Conservation (phyloP, 345 rosid genomes). For the Mallotus nudiflorus region DNA sequence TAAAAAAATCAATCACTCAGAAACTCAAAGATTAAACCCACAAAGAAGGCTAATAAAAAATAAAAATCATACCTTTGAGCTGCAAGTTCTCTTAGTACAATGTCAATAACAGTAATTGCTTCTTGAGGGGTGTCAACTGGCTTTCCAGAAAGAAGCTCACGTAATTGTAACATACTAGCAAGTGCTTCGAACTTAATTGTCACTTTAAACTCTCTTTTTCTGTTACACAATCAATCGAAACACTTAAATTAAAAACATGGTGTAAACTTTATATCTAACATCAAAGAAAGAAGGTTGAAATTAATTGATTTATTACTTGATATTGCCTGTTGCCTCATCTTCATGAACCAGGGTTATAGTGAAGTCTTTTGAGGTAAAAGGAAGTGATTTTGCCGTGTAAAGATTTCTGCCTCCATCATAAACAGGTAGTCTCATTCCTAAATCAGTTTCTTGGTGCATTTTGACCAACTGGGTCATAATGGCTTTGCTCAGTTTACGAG, state of each 20-base stretch:
- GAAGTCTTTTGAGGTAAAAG: slow-evolving; percentile 39
- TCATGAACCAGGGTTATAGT: slow-evolving; percentile 28
- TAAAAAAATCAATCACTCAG: neutral
- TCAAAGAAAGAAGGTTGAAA: too few species aligned
- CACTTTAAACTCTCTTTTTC: slow-evolving; percentile 36
- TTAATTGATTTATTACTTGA: slow-evolving; percentile 19
- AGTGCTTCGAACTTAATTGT: slow-evolving; percentile 35
- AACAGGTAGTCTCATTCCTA: slow-evolving; percentile 44
- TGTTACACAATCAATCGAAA: slow-evolving; percentile 2
- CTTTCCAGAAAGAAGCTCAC: slow-evolving; percentile 34
- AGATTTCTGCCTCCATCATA: slow-evolving; percentile 42
- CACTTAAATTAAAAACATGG: neutral
- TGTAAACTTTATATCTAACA: neutral
- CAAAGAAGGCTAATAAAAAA: neutral
- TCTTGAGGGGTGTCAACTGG: slow-evolving; percentile 42
- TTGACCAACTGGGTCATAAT: slow-evolving; percentile 37
- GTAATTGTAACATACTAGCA: slow-evolving; percentile 32
- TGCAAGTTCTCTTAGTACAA: slow-evolving; percentile 36
- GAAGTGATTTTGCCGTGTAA: slow-evolving; percentile 41
- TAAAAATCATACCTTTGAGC: slow-evolving; percentile 25
- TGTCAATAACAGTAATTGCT: slow-evolving; percentile 39
- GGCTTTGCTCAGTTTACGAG: slow-evolving; percentile 29
- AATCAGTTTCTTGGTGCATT: slow-evolving; percentile 26
- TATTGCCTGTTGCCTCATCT: slow-evolving; percentile 26
- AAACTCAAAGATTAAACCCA: neutral